A percentile compares a stretch with the other conserved stretches of the same genome.
phyloP scores from a whole-genome alignment of 768 basidiomycete genomes.

The Exsudoporus frostii region DNA sequence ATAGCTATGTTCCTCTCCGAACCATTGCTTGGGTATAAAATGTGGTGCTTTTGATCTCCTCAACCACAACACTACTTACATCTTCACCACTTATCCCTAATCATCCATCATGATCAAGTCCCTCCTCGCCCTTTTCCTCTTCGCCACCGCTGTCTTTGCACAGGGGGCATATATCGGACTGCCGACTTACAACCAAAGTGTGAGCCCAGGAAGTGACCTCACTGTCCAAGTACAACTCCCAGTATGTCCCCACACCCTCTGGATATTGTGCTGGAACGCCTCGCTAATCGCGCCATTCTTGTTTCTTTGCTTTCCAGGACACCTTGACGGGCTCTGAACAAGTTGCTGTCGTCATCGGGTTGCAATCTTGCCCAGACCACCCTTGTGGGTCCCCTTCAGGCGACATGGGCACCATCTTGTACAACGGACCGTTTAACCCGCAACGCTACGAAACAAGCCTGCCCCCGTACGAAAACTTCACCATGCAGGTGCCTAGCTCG shows the following conservation, averaged over 20 bases:
- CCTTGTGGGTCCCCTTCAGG: slow-evolving; percentile 27
- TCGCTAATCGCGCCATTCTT: not conserved
- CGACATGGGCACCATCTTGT: slow-evolving; percentile 43
- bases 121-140: slow-evolving; percentile 21
- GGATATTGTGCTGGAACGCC: not conserved
- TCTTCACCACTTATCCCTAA: not conserved
- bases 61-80: not conserved
- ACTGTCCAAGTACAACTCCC: slow-evolving; percentile 47
- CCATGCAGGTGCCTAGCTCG: slow-evolving; percentile 37
- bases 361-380: slow-evolving; percentile 36
- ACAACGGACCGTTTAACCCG: slow-evolving; percentile 44
- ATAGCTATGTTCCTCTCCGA: not conserved
- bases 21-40: slow-evolving; percentile 7
- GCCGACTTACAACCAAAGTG: slow-evolving; percentile 29
- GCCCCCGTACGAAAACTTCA: slow-evolving; percentile 45
- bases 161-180: slow-evolving; percentile 41
- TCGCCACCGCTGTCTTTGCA: slow-evolving; percentile 37
- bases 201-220: slow-evolving; percentile 37
- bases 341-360: slow-evolving; percentile 44
- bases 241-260: slow-evolving; percentile 29
- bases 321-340: slow-evolving; percentile 39
- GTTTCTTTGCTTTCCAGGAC: slow-evolving; percentile 24
- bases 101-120: slow-evolving; percentile 15
- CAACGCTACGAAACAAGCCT: slow-evolving; percentile 28
- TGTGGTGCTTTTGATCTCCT: not conserved